Percentiles rank a stretch among this genome's conserved stretches.
Conservation (phyloP, 225 moss, liverwort and hornwort genomes). For the Pseudisothecium myosuroides region DNA sequence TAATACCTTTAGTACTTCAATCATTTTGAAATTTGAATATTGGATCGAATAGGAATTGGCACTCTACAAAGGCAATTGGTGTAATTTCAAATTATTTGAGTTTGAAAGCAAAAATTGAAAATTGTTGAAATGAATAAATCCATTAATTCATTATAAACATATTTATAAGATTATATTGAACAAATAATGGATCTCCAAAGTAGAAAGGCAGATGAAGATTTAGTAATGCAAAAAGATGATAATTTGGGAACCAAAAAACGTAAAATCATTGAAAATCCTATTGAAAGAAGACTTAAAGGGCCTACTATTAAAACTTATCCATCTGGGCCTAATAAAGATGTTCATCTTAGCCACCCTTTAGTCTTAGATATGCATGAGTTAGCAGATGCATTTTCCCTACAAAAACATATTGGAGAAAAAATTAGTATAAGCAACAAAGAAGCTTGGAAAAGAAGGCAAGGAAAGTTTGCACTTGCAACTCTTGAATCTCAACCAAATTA, state of each 20-base stretch:
- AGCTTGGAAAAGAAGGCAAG: slow-evolving; percentile 15
- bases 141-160: too few relatives aligned
- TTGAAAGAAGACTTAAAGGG: slow-evolving; percentile 1
- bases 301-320: not conserved
- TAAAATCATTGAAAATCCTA: not conserved
- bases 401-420: not conserved
- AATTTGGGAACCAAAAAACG: not conserved
- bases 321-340: not conserved
- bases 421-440: not conserved
- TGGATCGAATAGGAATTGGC: too few relatives aligned
- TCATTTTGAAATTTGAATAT: not conserved
- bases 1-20: too few relatives aligned
- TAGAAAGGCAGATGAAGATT: not conserved
- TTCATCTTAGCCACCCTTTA: slow-evolving; percentile 4
- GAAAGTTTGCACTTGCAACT: slow-evolving; percentile 20
- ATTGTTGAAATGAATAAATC: not conserved
- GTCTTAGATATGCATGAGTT: not conserved
- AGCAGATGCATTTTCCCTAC: not conserved
- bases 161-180: too few relatives aligned
- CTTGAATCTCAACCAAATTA: not conserved
- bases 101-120: too few relatives aligned
- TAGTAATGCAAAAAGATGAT: not conserved
- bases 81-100: not conserved
- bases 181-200: not conserved
- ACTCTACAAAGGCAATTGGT: not conserved